Evolutionary conservation across 148 eudicot species (phyloP), one percentile per base, ranked within the genome.

Genomic region (Fallopia convolvulus): DNA sequence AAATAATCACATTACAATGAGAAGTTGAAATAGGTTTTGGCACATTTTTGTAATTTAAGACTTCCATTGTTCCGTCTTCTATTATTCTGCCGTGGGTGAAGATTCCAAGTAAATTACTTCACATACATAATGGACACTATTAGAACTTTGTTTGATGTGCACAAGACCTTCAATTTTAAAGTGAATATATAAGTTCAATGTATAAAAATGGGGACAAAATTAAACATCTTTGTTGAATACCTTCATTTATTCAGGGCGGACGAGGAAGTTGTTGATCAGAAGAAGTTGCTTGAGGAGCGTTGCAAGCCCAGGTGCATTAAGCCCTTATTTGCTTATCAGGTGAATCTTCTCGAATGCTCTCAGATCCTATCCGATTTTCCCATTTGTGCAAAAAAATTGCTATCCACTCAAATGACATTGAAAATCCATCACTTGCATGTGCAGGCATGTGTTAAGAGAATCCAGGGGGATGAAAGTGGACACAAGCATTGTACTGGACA

Each of bases 401-500:
- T 68, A 15, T 36, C 33, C 46, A 68, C 15, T 73, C 5, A 73
- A 18, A 8, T 73, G 32, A 44, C 33, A n/a, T 72, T 72, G 26
- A 5, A 20, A 46, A 42, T 21, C n/a, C 32, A 2, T 73, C 36
- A 44, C 55, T 15, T 44, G 33, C 41, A 14, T 36, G 33, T 17
- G 55, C 70, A 80, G 78, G 78, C 78, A 50, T 80, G 82, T 70
- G 68, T 33, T 3, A 80, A 80, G 75, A 68, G 82, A 41, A 76
- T 80, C 2, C 8, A 48, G 20, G 75, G 78, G 14, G 82, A 80
- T 15, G 82, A 80, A 44, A 75, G 8, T 14, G 82, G 82, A n/a
- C 75, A 80, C 44, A 80, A 80, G 60, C 82, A 80, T 53, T 80
- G 82, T 39, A 80, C 82, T 23, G 82, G 82, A 26, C 82, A 80